Evolutionary conservation across 352 stramenopile genomes (phyloP), one percentile per base, ranked within the genome.

Genomic region (Phytophthora podocarpi): DNA sequence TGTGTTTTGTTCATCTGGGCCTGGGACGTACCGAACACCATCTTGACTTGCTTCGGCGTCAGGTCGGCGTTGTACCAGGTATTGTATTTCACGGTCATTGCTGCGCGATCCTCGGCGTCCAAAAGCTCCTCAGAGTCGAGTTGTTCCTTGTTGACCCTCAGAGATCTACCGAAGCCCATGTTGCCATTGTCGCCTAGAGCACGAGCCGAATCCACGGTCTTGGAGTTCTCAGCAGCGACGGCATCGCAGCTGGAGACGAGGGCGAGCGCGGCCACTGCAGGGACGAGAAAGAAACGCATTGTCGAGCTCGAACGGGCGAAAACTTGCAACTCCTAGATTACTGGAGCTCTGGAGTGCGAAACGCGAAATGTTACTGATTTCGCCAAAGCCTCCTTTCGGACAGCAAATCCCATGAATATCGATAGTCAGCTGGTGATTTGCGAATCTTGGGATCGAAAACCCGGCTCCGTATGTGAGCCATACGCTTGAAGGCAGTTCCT

Each of bases 381-480:
- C 46, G 36, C 27, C 39, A n/a, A n/a, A n/a, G 32, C 39, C 12
- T 18, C 15, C 21, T n/a, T 24, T 39, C 28, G n/a, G 27, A 43
- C 35, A 36, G 47, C 48, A 65, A 34, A 59, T 37, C 37, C 26
- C 37, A 42, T 40, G 47, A 65, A 30, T 20, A 28, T 8, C 26
- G 10, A 21, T 31, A 28, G 18, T 18, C 57, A 59, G 57, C 46
- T 65, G 57, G 24, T 39, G 47, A 59, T 59, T 59, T 65, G 47
- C 47, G 45, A 59, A 59, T 59, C 48, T 47, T 55, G 46, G 26
- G 47, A 65, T 65, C 18, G 27, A 39, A 37, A 18, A 34, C 43
- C 23, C 24, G 32, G 40, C 12, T 47, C 40, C 40, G 40, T 28
- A 23, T 47, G 41, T 35, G 13, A n/a, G n/a, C n/a, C n/a, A n/a